Base-by-base conservation (phyloP, 2,329 filamentous ascomycete species). In the Microsporum ferrugineum region DNA sequence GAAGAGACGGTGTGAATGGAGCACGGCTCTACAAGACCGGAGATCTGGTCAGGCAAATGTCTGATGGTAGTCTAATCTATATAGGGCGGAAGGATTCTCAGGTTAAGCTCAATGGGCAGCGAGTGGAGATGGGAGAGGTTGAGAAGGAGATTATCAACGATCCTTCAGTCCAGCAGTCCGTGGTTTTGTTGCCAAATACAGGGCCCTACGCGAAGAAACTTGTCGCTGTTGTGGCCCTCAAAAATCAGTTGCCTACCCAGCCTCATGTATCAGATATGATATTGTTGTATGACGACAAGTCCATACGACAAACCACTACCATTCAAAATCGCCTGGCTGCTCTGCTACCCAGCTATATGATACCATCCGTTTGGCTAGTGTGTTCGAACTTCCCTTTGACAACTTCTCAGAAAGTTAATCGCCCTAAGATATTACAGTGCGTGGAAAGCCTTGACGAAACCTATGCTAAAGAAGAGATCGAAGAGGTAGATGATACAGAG, bases 1-100 rank as follows among this genome's bases (percentile, higher is more conserved):
- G 78, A 79, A 2, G 75, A 63, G 67, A 36, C 61, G 67, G 59
- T 68, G 69, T 4, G 45, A 63, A 49, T 17, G 29, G 45, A 27
- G 38, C 60, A 39, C 57, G 61, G 56, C 38, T 65, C 41, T 97
- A 97, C 74, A 78, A 88, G n/a, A 67, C 67, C 2, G 68, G 68
- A 5, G 68, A 69, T 58, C 55, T 69, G 1, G 64, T 66, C n/a
- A 41, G 62, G 38, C 67, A 67, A 31, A 64, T 67, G 36, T 36
- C 61, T 2, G 59, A 68, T 59, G 66, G 66, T 4, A 60, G 61
- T 7, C 60, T 65, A 23, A 57, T 58, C 5, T 68, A 63, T 61
- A 61, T 69, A 27, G 33, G 53, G 2, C 53, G 53, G 12, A 57
- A 57, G 31, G 53, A 57, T 34, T 31, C 1, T 14, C 57, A 58